These are phyloP conservation scores for Metschnikowia proteae DNA, from an alignment of 805 yeast species.

Conservation along the genomic window DNA sequence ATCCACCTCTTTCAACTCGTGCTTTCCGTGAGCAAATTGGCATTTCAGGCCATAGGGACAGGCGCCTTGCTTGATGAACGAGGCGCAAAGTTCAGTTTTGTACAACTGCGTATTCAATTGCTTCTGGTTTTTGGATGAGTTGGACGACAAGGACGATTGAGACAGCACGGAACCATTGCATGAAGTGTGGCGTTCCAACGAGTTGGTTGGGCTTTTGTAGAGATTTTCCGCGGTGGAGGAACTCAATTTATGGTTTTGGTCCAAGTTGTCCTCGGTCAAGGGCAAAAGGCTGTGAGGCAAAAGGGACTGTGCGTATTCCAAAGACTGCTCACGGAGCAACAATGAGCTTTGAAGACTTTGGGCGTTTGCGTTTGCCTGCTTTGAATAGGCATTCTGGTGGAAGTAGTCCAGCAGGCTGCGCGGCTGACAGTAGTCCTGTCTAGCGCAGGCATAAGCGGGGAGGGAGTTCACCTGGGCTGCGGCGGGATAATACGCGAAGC, in stretches of 20 bases:
- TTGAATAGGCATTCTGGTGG: not conserved
- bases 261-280: conserved; percentile 39
- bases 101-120: conserved; percentile 61
- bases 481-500: not conserved
- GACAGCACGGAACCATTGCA: conserved; percentile 12
- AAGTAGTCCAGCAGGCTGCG: not conserved
- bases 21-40: conserved; percentile 88
- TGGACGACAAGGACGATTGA: conserved; percentile 5
- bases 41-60: conserved; percentile 92
- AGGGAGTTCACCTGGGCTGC: not conserved
- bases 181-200: conserved; percentile 3
- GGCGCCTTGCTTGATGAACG: conserved; percentile 58
- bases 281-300: conserved; percentile 25
- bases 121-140: conserved; percentile 6
- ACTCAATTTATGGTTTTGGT: conserved; percentile 5
- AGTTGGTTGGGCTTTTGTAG: not conserved
- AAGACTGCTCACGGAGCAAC: conserved; percentile 23
- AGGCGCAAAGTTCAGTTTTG: conserved; percentile 87
- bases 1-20: conserved; percentile 68
- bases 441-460: not conserved
- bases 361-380: not conserved
- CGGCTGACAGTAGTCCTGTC: conserved; percentile 12
- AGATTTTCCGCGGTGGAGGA: not conserved
- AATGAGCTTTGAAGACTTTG: conserved; percentile 8
- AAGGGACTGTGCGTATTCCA: conserved; percentile 21